Evolutionary conservation across 169 alveolate genomes (phyloP), one percentile per base, ranked within the genome.

Genomic region (Plasmodium coatneyi): DNA sequence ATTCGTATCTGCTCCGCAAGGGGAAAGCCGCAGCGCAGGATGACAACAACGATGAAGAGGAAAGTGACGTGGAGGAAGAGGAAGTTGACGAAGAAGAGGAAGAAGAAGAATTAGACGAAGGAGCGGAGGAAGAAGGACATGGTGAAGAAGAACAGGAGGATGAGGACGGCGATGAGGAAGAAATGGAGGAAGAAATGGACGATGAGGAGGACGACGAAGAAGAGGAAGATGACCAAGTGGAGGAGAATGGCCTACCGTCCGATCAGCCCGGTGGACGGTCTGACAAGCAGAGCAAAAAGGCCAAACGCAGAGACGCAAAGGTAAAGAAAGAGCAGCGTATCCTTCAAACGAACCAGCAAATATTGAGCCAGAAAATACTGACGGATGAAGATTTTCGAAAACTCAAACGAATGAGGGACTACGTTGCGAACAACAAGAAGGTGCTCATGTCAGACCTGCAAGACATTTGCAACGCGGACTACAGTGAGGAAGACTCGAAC

Each of bases 331-430:
- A 74, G 16, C 28, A 74, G 12, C 12, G 16, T n/a, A 76, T 86
- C 41, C n/a, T 5, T 0, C 52, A 52, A 10, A 76, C 36, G 22
- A 86, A 74, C 19, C 71, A 52, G 5, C 46, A 86, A 39, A 43
- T 86, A 32, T n/a, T 86, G 46, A 74, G 86, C 12, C 82, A 86
- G 43, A 72, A 60, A 74, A 86, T 86, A 3, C 49, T 86, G 43
- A 86, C 93, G 10, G 93, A 86, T 22, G 87, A 86, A 7, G 93
- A 86, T 76, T 86, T 86, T 32, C 78, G 66, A 30, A 86, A 86
- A 76, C 43, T 86, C 39, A 86, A 54, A 54, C 19, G 41, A 28
- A 86, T 86, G 93, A 32, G 80, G 28, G 93, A 86, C 41, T 86
- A 86, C 30, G 41, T 86, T 36, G 46, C 25, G 43, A 86, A 76